Conservation (phyloP, 225 moss, liverwort and hornwort species). For the Climacium dendroides region DNA sequence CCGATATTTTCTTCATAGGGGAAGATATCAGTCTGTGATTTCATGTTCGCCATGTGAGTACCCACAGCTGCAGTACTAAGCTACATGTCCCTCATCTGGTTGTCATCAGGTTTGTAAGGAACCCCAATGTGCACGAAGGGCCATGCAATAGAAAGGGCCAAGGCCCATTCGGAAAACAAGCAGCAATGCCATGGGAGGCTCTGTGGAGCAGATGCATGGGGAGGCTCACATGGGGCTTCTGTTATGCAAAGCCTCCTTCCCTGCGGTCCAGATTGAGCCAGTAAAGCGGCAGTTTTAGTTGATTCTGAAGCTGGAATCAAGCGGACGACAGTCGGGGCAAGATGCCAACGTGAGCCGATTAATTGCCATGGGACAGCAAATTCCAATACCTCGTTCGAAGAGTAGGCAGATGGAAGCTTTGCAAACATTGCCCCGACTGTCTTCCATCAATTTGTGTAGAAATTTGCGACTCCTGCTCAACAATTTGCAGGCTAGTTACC, state of each 20-base stretch:
- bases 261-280: not conserved
- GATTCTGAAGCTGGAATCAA: not conserved
- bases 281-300: not conserved
- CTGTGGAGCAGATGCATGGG: no score
- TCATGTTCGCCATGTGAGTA: no score
- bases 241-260: not conserved
- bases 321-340: no score
- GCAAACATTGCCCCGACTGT: not conserved
- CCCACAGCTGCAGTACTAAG: no score
- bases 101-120: no score
- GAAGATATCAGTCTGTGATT: not conserved
- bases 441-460: no score
- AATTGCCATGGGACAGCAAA: not conserved
- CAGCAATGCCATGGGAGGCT: no score
- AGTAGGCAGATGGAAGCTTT: not conserved
- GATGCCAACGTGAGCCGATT: not conserved
- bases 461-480: not conserved
- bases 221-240: no score
- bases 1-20: not conserved
- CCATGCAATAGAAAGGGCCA: no score
- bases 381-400: not conserved
- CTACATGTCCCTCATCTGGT: not conserved
- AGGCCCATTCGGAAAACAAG: not conserved
- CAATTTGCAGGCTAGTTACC: not conserved
- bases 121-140: accelerated